Conservation (phyloP, 208 protist genomes). For the Angomonas deanei region DNA sequence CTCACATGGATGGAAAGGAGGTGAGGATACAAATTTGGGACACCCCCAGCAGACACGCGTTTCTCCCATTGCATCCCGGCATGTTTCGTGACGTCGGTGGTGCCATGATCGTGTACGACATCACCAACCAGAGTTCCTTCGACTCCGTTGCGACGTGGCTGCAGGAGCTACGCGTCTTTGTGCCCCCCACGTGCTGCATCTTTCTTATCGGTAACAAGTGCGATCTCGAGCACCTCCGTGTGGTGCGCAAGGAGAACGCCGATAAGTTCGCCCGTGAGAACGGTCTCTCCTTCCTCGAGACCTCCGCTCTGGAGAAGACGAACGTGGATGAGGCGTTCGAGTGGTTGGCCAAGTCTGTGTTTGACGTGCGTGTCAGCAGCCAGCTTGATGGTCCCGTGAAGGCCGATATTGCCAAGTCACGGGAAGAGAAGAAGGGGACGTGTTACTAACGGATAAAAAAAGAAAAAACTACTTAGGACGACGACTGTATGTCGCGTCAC, state of each 20-base stretch:
- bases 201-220: conserved; percentile 99
- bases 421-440: conserved; percentile 27
- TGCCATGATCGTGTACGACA: conserved; percentile 99
- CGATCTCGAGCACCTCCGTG: conserved; percentile 88
- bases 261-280: conserved; percentile 95
- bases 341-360: conserved; percentile 95
- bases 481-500: background rate
- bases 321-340: conserved; percentile 99
- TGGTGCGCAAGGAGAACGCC: conserved; percentile 93
- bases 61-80: conserved; percentile 96
- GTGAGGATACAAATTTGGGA: conserved; percentile 99
- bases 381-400: conserved; percentile 22
- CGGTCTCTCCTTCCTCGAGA: conserved; percentile 35
- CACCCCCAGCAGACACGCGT: conserved; percentile 98
- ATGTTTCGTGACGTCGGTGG: conserved; percentile 98
- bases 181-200: conserved; percentile 95
- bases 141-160: conserved; percentile 98
- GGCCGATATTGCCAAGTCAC: conserved; percentile 26
- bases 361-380: conserved; percentile 66
- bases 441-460: conserved; percentile 40
- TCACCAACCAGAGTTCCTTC: conserved; percentile 96
- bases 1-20: conserved; percentile 92
- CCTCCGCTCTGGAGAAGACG: conserved; percentile 96
- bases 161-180: conserved; percentile 96
- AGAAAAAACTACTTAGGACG: conserved; percentile 4